Conservation (phyloP, 2,329 filamentous ascomycete species). For the Exutisphaerella laricina region DNA sequence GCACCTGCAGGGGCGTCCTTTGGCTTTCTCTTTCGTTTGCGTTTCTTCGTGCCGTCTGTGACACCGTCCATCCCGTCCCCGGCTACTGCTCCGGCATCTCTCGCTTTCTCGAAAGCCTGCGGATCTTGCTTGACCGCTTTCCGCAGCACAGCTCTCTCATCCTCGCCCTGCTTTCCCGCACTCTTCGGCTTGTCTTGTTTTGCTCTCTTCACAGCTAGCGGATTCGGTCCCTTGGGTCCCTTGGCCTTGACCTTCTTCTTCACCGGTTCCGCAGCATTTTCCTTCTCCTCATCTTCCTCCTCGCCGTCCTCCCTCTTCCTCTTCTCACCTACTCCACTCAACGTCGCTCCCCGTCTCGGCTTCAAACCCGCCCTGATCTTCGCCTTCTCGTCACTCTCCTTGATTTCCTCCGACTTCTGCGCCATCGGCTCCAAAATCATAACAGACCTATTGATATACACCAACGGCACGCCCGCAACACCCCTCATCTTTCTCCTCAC, state of each 20-base stretch:
- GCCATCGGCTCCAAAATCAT: slow-evolving; percentile 78
- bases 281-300: slow-evolving; percentile 24
- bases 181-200: slow-evolving; percentile 46
- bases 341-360: slow-evolving; percentile 19
- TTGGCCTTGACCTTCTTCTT: slow-evolving; percentile 52
- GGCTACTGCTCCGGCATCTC: background rate
- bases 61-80: slow-evolving; percentile 6
- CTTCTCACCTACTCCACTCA: slow-evolving; percentile 23
- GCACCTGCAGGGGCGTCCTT: slow-evolving; percentile 14
- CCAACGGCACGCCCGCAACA: slow-evolving; percentile 67
- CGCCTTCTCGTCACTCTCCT: slow-evolving; percentile 62
- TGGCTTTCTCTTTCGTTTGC: slow-evolving; percentile 22
- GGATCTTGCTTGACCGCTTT: slow-evolving; percentile 27
- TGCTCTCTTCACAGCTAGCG: slow-evolving; percentile 63
- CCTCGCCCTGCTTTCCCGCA: slow-evolving; percentile 15
- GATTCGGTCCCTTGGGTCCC: slow-evolving; percentile 65
- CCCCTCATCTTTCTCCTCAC: slow-evolving; percentile 58
- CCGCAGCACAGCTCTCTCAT: slow-evolving; percentile 19
- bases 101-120: slow-evolving; percentile 23
- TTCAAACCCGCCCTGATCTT: slow-evolving; percentile 69
- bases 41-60: slow-evolving; percentile 16
- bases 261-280: slow-evolving; percentile 34
- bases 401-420: slow-evolving; percentile 55
- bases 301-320: slow-evolving; percentile 29
- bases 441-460: slow-evolving; percentile 73